A percentile compares a stretch with the other conserved stretches of the same genome.
These are phyloP conservation scores for Cryptosporidium meleagridis DNA, from an alignment of 169 alveolate genomes.

Conservation along the genomic window DNA sequence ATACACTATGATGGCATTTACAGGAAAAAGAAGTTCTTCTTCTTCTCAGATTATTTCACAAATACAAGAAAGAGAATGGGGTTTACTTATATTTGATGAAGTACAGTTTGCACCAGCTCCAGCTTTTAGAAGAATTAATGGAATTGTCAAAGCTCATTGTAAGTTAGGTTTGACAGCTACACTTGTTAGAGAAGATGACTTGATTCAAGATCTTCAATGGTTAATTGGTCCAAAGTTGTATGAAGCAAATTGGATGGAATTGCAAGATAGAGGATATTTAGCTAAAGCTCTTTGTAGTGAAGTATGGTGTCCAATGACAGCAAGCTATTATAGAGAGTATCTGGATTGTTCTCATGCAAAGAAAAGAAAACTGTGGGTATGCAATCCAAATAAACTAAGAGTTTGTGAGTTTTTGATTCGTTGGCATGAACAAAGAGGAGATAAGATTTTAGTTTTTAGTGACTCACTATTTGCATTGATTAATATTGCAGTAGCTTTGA, in stretches of 20 bases:
- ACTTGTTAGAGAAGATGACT: constrained; percentile 98
- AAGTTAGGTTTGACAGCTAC: constrained; percentile 99
- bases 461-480: constrained; percentile 96
- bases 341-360: constrained; percentile 88
- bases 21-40: constrained; percentile 90
- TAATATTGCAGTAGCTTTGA: constrained; percentile 88
- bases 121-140: constrained; percentile 91
- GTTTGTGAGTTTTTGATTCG: constrained; percentile 94
- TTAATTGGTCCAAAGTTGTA: constrained; percentile 99
- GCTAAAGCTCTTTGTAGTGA: constrained; percentile 98
- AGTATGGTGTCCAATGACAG: constrained; percentile 99
- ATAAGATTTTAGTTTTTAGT: constrained; percentile 96
- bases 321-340: constrained; percentile 93
- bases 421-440: constrained; percentile 96
- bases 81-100: constrained; percentile 97
- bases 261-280: constrained; percentile 95
- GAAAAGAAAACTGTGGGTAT: constrained; percentile 94
- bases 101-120: constrained; percentile 99
- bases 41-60: constrained; percentile 87
- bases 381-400: constrained; percentile 96
- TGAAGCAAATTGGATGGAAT: constrained; percentile 99
- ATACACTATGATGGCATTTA: constrained; percentile 94
- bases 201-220: constrained; percentile 96
- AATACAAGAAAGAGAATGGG: constrained; percentile 96
- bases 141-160: constrained; percentile 92